Evolutionary conservation across 441 rosid species (phyloP), one percentile per base, ranked within the genome.

Genomic region (Erodium trifolium): DNA sequence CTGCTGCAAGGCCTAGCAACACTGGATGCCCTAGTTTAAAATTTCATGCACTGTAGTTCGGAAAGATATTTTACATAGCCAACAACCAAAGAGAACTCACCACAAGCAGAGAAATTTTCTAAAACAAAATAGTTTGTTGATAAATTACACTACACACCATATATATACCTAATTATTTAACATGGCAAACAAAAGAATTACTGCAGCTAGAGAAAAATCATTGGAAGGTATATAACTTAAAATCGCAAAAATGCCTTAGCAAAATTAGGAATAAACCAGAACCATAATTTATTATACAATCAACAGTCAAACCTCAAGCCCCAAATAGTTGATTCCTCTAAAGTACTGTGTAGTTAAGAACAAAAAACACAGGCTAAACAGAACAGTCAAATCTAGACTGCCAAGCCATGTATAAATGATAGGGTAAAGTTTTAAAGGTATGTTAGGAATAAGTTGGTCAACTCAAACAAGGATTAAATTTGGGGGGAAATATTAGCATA

Each of bases 401-500:
- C 62, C 19, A 11, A 55, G 62, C 62, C 4, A 60, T 14, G 34
- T 4, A 5, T 18, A 60, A 60, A 60, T 3, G 11, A 8, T 23
- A 60, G 12, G 23, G 27, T 0, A 6, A 3, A 8, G 23, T 16
- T 16, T 17, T 5, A 18, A 60, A 17, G 34, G 64, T 18, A 23
- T 11, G 34, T 60, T 12, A 51, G 59, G 17, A n/a, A 31, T 31
- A 31, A 3, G 34, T 3, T 31, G 34, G 34, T 31, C 59, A 51
- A 13, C 59, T 51, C 17, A n/a, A 53, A 5, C n/a, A 9, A 5
- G 55, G 10, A 12, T 17, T 43, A 37, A 66, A 43, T 2, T 39
- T 60, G 34, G 34, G 34, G 49, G 71, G 81, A 27, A 75, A 68
- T 41, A 73, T 75, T 57, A 67, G 85, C 95, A 63, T 86, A 94